Evolutionary conservation across 2,329 filamentous ascomycete species (phyloP).

Genomic region (Hysterium pulicare): DNA sequence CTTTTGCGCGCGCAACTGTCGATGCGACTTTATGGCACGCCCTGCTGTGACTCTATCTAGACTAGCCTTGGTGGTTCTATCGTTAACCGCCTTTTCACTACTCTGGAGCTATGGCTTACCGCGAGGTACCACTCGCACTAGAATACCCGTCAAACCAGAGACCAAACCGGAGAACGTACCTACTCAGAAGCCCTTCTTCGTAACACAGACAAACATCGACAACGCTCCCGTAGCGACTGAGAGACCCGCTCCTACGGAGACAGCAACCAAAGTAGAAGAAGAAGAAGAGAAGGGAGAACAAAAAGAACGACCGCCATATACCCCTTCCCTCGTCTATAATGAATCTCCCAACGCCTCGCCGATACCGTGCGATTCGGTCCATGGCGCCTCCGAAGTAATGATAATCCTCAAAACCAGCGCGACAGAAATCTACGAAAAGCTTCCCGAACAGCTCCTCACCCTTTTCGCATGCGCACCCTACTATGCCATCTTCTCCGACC

Average conservation of each 20-base stretch:
- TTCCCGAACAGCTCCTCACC: constrained; percentile 54
- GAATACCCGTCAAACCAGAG: no score
- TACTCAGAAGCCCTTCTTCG: no score
- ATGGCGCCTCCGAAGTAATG: constrained; percentile 49
- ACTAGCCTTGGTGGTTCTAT: background rate
- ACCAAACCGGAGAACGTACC: no score
- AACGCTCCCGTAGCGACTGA: no score
- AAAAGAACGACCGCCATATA: no score
- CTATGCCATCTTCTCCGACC: constrained; percentile 59
- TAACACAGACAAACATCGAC: no score
- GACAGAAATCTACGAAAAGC: constrained; percentile 54
- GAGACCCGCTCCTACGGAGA: no score
- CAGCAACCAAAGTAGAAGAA: no score
- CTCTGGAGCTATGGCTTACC: background rate
- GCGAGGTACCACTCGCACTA: no score
- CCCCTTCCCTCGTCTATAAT: background rate
- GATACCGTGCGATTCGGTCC: constrained; percentile 22
- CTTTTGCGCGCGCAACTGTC: no score
- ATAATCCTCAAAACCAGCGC: constrained; percentile 59
- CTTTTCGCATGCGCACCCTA: constrained; percentile 55
- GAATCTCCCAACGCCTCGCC: background rate
- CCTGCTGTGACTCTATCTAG: background rate
- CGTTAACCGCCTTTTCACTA: background rate
- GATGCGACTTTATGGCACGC: background rate
- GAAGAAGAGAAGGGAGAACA: no score